phyloP scores from a whole-genome alignment of 2,329 filamentous ascomycete genomes.

The Neofusicoccum laricinum region DNA sequence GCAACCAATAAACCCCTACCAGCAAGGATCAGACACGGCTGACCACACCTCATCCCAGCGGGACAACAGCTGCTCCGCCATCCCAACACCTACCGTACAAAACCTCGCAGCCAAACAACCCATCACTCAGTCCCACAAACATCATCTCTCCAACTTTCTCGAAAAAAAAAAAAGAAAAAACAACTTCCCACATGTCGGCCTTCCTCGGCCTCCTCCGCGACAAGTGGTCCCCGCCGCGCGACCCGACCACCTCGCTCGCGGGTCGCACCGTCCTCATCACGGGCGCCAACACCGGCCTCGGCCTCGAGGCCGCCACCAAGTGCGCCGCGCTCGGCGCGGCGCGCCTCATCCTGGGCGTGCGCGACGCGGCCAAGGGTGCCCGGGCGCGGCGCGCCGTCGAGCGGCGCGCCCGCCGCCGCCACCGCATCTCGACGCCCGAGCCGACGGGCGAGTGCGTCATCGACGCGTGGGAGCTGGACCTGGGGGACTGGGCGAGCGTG shows the following conservation, averaged over 20 bases:
- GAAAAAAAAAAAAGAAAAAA: neutral
- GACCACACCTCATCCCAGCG: too few relatives aligned
- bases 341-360: slow-evolving; percentile 46
- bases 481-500: slow-evolving; percentile 40
- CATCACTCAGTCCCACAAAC: too few relatives aligned
- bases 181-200: neutral
- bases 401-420: neutral
- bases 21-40: too few relatives aligned
- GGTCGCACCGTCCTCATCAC: slow-evolving; percentile 47
- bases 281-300: slow-evolving; percentile 48
- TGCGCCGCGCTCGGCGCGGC: slow-evolving; percentile 39
- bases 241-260: slow-evolving; percentile 25
- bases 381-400: slow-evolving; percentile 27
- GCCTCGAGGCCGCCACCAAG: slow-evolving; percentile 46
- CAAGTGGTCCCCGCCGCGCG: slow-evolving; percentile 14
- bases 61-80: too few relatives aligned
- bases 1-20: too few relatives aligned
- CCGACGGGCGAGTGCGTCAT: slow-evolving; percentile 28
- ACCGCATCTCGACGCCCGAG: neutral
- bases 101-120: too few relatives aligned
- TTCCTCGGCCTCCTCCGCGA: slow-evolving; percentile 9
- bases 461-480: slow-evolving; percentile 48
- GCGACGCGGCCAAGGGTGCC: slow-evolving; percentile 44
- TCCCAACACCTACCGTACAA: too few relatives aligned
- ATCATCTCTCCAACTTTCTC: too few relatives aligned